Evolutionary conservation across 2,329 filamentous ascomycete genomes (phyloP).

Genomic region (Neocatenulostroma microsporum): DNA sequence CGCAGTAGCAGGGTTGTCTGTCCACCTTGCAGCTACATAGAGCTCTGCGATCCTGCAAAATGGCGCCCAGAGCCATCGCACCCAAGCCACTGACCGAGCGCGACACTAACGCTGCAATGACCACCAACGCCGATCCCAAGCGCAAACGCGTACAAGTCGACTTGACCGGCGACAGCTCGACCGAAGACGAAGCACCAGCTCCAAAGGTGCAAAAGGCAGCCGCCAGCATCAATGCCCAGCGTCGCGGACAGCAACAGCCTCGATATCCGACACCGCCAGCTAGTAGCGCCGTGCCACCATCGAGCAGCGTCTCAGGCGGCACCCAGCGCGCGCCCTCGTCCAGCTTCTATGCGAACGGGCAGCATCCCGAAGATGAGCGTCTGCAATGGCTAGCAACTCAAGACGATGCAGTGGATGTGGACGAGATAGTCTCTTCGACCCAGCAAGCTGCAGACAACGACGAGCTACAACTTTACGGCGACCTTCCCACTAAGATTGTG

Average conservation of each 20-base stretch:
- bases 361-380: conserved; percentile 16
- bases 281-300: neutral
- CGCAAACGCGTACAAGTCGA: conserved; percentile 7
- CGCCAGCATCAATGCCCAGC: neutral
- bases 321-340: too few species aligned
- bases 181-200: conserved; percentile 3
- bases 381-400: conserved; percentile 18
- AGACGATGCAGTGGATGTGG: conserved; percentile 18
- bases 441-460: conserved; percentile 22
- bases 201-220: conserved; percentile 7
- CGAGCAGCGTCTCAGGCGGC: conserved; percentile 2
- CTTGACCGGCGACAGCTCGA: conserved; percentile 5
- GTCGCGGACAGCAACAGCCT: neutral
- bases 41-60: too few species aligned
- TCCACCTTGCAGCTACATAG: too few species aligned
- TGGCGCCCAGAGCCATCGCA: conserved; percentile 4
- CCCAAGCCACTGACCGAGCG: conserved; percentile 1
- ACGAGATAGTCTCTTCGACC: conserved; percentile 26
- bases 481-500: conserved; percentile 49
- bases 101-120: conserved; percentile 4
- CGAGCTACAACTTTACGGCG: conserved; percentile 26
- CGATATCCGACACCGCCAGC: conserved; percentile 1
- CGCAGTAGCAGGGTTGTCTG: too few species aligned
- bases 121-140: conserved; percentile 1
- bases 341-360: conserved; percentile 1